Conservation (phyloP, 1,139 yeast species). For the Nakaseomyces kungkrabaensis region DNA sequence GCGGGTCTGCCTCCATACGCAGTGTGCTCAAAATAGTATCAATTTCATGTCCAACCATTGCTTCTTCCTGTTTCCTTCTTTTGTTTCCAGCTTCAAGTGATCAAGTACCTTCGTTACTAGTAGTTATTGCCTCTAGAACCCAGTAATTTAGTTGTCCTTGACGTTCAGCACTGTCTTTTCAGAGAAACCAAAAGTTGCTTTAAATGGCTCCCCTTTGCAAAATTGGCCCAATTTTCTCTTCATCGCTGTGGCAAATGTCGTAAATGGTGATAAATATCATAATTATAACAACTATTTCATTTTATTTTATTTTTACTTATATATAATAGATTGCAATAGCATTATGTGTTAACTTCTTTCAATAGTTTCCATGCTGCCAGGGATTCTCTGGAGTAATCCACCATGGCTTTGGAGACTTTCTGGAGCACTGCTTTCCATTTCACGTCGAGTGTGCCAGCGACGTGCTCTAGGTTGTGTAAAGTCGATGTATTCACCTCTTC, state of each 20-base stretch:
- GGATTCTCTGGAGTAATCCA: slow-evolving; percentile 27
- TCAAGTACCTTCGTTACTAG: too few species aligned
- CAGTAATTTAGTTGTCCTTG: too few species aligned
- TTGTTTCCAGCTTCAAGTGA: neutral
- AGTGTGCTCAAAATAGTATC: slow-evolving; percentile 56
- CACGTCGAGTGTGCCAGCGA: slow-evolving; percentile 18
- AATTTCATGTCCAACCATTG: slow-evolving; percentile 17
- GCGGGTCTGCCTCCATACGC: slow-evolving; percentile 54
- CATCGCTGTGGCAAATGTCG: neutral
- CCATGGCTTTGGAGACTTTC: slow-evolving; percentile 23
- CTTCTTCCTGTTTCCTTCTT: neutral
- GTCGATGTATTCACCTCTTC: slow-evolving; percentile 29
- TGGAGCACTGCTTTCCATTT: slow-evolving; percentile 25
- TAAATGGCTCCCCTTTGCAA: neutral
- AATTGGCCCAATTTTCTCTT: too few species aligned
- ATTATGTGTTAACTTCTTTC: neutral
- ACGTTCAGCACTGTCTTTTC: too few species aligned
- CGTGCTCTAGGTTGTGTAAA: slow-evolving; percentile 16
- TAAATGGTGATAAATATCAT: neutral
- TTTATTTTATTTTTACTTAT: neutral
- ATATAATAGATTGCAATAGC: neutral
- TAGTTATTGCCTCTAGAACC: too few species aligned
- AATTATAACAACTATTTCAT: neutral
- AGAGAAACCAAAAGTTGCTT: too few species aligned
- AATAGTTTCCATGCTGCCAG: slow-evolving; percentile 29